Conservation (phyloP, 2,329 filamentous ascomycete genomes). For the Penicillium fuscoglaucum region DNA sequence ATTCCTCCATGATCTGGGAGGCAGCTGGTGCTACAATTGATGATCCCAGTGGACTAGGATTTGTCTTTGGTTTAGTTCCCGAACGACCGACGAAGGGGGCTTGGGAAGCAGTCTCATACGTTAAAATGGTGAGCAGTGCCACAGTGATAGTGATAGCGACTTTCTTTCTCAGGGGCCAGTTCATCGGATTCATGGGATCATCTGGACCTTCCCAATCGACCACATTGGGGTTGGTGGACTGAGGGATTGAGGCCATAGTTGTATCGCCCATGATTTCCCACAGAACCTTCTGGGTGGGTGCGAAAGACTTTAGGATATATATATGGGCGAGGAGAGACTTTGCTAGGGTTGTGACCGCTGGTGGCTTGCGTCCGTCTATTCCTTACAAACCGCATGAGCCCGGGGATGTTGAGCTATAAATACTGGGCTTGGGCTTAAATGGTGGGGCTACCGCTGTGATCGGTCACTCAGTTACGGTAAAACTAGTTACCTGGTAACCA, state of each 20-base stretch:
- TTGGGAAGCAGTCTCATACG: not conserved
- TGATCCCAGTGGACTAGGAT: conserved; percentile 39
- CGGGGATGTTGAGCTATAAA: not conserved
- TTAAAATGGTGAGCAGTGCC: not conserved
- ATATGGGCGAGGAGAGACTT: not conserved
- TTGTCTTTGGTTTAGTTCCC: not conserved
- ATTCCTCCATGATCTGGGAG: not conserved
- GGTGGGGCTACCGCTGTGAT: too few species aligned
- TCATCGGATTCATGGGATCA: not conserved
- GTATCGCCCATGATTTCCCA: not conserved
- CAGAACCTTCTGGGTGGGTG: not conserved
- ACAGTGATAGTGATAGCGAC: not conserved
- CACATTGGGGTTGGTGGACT: not conserved
- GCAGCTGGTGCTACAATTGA: conserved; percentile 12
- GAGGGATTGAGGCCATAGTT: not conserved
- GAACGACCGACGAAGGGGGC: not conserved
- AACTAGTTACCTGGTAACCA: too few species aligned
- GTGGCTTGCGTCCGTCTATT: not conserved
- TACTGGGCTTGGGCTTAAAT: not conserved
- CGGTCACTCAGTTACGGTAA: too few species aligned
- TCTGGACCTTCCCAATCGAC: not conserved
- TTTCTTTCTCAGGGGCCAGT: not conserved
- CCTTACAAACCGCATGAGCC: not conserved
- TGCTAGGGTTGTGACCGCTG: not conserved
- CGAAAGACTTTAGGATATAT: not conserved